Conservation (phyloP, 176 grass and related monocot species). For the Pharus latifolius region DNA sequence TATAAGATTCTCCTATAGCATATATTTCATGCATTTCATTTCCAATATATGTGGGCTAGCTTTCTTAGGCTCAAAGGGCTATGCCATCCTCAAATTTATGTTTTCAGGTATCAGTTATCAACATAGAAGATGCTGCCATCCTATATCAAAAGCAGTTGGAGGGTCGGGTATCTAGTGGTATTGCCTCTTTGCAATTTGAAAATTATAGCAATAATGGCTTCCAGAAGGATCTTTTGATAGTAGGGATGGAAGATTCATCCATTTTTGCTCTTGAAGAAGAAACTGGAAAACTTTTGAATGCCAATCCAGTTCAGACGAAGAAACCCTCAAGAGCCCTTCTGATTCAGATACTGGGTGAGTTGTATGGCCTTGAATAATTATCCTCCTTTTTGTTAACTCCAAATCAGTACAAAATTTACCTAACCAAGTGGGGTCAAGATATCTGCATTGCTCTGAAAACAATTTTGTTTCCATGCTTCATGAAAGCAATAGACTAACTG, state of each 20-base stretch:
- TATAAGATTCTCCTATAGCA: background rate
- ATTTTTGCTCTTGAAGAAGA: slow-evolving; percentile 69
- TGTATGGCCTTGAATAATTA: background rate
- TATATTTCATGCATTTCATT: background rate
- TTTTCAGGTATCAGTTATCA: slow-evolving; percentile 78
- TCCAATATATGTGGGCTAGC: background rate
- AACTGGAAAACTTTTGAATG: slow-evolving; percentile 57
- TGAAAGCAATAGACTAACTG: no score
- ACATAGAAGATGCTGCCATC: slow-evolving; percentile 53
- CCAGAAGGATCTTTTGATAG: slow-evolving; percentile 62
- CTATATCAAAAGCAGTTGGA: slow-evolving; percentile 92
- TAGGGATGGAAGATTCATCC: slow-evolving; percentile 75
- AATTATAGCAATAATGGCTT: slow-evolving; percentile 53
- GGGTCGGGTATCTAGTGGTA: slow-evolving; percentile 58
- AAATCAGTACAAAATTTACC: background rate
- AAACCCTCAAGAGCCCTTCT: slow-evolving; percentile 74
- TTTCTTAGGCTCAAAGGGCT: slow-evolving; percentile 3
- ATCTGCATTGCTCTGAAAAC: background rate
- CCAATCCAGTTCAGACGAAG: slow-evolving; percentile 61
- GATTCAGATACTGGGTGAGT: slow-evolving; percentile 61
- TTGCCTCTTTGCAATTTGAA: slow-evolving; percentile 81
- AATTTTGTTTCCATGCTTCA: no score
- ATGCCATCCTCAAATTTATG: background rate
- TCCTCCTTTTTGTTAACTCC: background rate
- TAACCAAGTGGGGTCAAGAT: no score